Percentiles rank a stretch among this genome's conserved stretches.
phyloP scores from a whole-genome alignment of 345 rosid genomes.

The Eucalyptus curtisii region DNA sequence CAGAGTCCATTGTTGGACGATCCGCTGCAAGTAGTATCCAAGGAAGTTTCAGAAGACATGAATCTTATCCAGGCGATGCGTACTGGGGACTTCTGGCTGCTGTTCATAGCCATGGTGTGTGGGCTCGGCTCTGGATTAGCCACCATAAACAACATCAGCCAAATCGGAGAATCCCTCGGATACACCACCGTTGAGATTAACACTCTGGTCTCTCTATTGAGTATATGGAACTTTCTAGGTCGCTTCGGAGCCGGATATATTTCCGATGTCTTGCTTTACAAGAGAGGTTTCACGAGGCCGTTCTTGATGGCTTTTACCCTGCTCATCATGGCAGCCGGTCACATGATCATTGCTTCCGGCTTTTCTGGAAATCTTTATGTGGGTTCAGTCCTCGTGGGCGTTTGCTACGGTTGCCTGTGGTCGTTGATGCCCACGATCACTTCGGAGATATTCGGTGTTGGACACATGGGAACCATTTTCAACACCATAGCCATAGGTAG shows the following conservation, averaged over 20 bases:
- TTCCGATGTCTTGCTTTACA: constrained; percentile 59
- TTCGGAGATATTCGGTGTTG: constrained; percentile 61
- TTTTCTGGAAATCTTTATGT: constrained; percentile 44
- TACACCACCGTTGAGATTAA: constrained; percentile 46
- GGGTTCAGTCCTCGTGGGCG: constrained; percentile 63
- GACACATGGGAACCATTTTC: constrained; percentile 82
- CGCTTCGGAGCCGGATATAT: constrained; percentile 77
- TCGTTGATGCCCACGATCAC: constrained; percentile 76
- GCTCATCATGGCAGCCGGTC: constrained; percentile 50
- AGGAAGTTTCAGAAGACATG: constrained; percentile 16
- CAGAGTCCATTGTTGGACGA: neutral
- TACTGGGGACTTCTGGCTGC: constrained; percentile 50
- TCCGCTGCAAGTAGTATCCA: neutral
- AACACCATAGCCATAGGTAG: constrained; percentile 78
- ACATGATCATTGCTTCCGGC: constrained; percentile 60
- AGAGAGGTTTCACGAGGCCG: constrained; percentile 66
- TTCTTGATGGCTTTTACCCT: constrained; percentile 58
- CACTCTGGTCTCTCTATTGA: constrained; percentile 63
- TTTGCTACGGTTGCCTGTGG: constrained; percentile 86
- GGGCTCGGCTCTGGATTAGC: constrained; percentile 80
- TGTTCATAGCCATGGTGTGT: constrained; percentile 61
- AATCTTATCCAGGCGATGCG: constrained; percentile 40
- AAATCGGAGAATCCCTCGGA: constrained; percentile 72
- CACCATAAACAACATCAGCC: constrained; percentile 66
- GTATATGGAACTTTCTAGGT: constrained; percentile 93